Percentiles rank a stretch among this genome's conserved stretches.
phyloP scores from a whole-genome alignment of 495 filamentous ascomycete genomes.

The Trichoderma asperelloides region DNA sequence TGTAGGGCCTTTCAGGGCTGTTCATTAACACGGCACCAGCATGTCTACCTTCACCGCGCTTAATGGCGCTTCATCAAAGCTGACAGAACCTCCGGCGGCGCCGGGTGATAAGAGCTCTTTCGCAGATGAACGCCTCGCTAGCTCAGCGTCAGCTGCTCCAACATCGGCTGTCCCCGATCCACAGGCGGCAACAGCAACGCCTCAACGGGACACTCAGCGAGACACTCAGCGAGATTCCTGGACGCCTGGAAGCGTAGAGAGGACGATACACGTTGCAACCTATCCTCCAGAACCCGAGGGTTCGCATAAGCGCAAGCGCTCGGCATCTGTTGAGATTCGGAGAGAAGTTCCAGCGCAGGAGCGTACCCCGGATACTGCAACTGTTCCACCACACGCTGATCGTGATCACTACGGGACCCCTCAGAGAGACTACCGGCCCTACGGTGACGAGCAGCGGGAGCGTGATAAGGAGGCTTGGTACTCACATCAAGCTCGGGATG shows the following conservation, averaged over 20 bases:
- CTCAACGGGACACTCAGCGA: not conserved
- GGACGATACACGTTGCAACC: constrained; percentile 1
- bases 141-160: not conserved
- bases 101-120: constrained; percentile 13
- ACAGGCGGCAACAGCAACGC: not conserved
- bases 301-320: constrained; percentile 47
- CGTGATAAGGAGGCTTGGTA: constrained; percentile 34
- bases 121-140: not conserved
- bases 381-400: constrained; percentile 26
- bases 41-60: constrained; percentile 34
- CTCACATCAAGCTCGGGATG: constrained; percentile 29
- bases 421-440: constrained; percentile 30
- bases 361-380: constrained; percentile 22
- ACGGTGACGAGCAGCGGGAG: constrained; percentile 33
- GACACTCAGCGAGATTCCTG: not conserved
- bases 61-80: constrained; percentile 38
- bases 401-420: constrained; percentile 31
- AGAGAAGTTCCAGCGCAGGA: constrained; percentile 27
- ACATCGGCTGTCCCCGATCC: not conserved
- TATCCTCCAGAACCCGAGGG: constrained; percentile 21
- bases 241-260: not conserved
- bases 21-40: not conserved
- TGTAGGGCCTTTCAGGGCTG: not conserved
- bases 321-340: constrained; percentile 32
- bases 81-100: constrained; percentile 25